Conservation (phyloP, 352 stramenopile species). For the Elongisporangium prolatum region DNA sequence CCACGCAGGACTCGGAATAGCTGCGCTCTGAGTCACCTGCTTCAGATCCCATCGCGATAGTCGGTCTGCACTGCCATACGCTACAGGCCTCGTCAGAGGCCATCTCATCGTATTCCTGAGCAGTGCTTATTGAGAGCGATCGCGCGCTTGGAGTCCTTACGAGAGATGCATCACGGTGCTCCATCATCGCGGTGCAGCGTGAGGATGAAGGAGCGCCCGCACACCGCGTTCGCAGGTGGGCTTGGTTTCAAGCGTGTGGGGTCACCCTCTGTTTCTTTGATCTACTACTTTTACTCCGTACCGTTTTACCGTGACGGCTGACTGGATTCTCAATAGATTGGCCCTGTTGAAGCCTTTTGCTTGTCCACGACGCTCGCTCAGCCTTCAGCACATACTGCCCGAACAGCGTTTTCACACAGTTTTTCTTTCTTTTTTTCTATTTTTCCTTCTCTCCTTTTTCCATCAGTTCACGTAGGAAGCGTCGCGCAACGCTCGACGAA, state of each 20-base stretch:
- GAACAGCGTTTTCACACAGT: constrained; percentile 13
- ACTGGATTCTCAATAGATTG: background rate
- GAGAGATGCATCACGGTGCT: background rate
- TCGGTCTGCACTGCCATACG: background rate
- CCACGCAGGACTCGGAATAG: background rate
- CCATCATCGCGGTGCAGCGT: background rate
- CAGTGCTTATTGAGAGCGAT: background rate
- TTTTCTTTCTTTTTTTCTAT: constrained; percentile 13
- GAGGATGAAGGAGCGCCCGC: background rate
- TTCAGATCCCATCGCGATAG: background rate
- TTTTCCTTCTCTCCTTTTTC: constrained; percentile 7
- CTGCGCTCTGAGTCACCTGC: background rate
- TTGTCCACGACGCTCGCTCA: background rate
- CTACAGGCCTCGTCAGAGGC: background rate
- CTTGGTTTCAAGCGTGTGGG: background rate
- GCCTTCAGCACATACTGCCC: background rate
- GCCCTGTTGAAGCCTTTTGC: background rate
- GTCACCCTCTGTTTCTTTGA: background rate
- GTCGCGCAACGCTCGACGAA: constrained; percentile 26
- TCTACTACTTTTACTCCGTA: background rate
- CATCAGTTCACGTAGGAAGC: constrained; percentile 6
- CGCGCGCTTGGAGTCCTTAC: background rate
- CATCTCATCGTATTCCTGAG: background rate
- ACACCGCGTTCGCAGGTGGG: background rate
- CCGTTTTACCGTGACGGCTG: background rate